Evolutionary conservation across 306 rosid genomes (phyloP), one percentile per base, ranked within the genome.

Genomic region (Alnus rubra): DNA sequence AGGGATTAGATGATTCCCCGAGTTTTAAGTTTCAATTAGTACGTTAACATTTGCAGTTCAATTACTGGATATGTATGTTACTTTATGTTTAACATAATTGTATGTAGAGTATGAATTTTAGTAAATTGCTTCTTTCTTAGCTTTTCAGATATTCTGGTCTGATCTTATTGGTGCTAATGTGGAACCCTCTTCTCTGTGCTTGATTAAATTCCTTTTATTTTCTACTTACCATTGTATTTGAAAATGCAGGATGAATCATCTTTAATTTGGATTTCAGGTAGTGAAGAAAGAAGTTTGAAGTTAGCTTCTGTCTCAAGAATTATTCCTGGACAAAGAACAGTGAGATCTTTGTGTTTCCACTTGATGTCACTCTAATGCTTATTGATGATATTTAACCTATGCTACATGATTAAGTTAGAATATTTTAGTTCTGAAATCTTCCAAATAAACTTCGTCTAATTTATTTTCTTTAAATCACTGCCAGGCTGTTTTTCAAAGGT

Each of bases 281-380:
- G 82, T 64, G 97, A 91, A 59, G 97, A 95, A 89, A 91, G 89
- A 81, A 87, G 76, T 73, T 81, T 95, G 87, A 92, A 91, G 90
- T 87, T 95, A 84, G 93, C 91, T 81, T 87, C 97, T 76, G 92
- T 95, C 79, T 91, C 95, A 54, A 86, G 90, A 88, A 90, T 95
- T 80, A 87, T 95, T 76, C 97, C 98, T 73, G 98, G 98, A 69
- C 98, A 92, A 88, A 91, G 98, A 95, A 95, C 97, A 74, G 98
- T 95, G 83, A 88, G 98, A 87, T 87, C 74, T 84, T 58, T 77
- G 35, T 28, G 80, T 73, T 78, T 78, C 47, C 30, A 69, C 73
- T 48, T 75, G 50, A 78, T 76, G 73, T 58, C 70, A 73, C 73
- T 28, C 77, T 39, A 23, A 54, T 84, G 58, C 68, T 48, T 45